phyloP scores from a whole-genome alignment of 495 filamentous ascomycete genomes.

The Hypoxylon crocopeplum region DNA sequence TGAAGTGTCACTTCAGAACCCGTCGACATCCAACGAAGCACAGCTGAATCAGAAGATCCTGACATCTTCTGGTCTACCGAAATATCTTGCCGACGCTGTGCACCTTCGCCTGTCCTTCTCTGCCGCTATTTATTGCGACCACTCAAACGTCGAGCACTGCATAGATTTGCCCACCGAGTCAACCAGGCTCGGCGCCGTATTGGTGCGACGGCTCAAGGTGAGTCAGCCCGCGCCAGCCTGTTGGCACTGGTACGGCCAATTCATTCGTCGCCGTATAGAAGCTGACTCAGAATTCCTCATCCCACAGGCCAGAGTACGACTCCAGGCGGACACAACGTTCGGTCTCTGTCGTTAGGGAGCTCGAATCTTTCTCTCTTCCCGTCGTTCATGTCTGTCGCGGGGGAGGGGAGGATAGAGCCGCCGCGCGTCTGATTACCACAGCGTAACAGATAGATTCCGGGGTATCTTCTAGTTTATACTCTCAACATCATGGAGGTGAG shows the following conservation, averaged over 20 bases:
- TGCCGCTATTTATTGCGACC: slow-evolving; percentile 33
- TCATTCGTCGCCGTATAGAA: slow-evolving; percentile 32
- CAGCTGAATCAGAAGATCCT: slow-evolving; percentile 16
- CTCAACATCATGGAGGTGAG: slow-evolving; percentile 33
- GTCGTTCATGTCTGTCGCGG: slow-evolving; percentile 31
- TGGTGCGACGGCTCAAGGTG: slow-evolving; percentile 32
- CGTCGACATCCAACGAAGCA: slow-evolving; percentile 4
- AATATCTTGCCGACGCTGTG: slow-evolving; percentile 31
- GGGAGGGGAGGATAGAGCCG: slow-evolving; percentile 22
- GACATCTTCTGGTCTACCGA: slow-evolving; percentile 22
- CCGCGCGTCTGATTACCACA: slow-evolving; percentile 25
- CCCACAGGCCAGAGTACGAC: slow-evolving; percentile 29
- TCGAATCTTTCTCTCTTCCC: slow-evolving; percentile 6
- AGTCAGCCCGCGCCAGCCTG: slow-evolving; percentile 41
- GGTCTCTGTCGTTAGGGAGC: slow-evolving; percentile 18
- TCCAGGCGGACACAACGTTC: slow-evolving; percentile 25
- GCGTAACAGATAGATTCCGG: slow-evolving; percentile 24
- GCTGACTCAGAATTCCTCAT: slow-evolving; percentile 43
- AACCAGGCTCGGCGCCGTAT: slow-evolving; percentile 22
- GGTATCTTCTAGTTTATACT: slow-evolving; percentile 14
- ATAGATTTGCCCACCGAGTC: slow-evolving; percentile 9
- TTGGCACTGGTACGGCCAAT: slow-evolving; percentile 16
- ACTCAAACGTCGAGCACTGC: slow-evolving; percentile 13
- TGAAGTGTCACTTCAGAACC: slow-evolving; percentile 19
- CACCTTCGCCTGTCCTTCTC: slow-evolving; percentile 18